phyloP scores from a whole-genome alignment of 129 eudicot genomes.

The Tagetes patula region DNA sequence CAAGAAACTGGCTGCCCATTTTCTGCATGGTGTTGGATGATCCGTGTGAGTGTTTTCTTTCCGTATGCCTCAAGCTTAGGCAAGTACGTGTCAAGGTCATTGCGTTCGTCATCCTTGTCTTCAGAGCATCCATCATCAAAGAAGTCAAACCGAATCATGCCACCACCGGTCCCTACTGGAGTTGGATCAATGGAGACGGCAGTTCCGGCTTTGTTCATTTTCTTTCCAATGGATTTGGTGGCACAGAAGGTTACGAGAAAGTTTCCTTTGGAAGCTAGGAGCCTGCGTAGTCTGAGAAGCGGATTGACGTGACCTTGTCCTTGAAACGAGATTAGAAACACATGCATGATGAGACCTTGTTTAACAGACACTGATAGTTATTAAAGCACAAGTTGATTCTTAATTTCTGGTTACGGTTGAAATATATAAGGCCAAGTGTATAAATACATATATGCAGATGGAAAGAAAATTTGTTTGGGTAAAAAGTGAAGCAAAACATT shows the following conservation, averaged over 20 bases:
- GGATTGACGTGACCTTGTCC: constrained; percentile 45
- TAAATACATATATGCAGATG: too few relatives aligned
- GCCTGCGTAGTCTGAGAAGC: constrained; percentile 34
- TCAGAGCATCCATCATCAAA: constrained; percentile 54
- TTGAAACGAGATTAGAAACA: constrained; percentile 28
- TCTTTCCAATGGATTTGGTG: constrained; percentile 24
- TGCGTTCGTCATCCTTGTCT: constrained; percentile 25
- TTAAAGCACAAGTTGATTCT: not conserved
- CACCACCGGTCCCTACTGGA: constrained; percentile 45
- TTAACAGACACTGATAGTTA: constrained; percentile 11
- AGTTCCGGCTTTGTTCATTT: constrained; percentile 32
- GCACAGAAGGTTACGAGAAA: constrained; percentile 38
- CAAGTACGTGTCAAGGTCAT: constrained; percentile 35
- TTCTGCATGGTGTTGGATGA: constrained; percentile 36
- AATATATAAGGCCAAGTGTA: too few relatives aligned
- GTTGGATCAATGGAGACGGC: constrained; percentile 37
- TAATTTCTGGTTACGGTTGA: not conserved
- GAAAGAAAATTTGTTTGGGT: too few relatives aligned
- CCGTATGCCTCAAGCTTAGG: constrained; percentile 52
- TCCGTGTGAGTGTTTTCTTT: constrained; percentile 26
- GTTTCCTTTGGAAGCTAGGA: constrained; percentile 38
- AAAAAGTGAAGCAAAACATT: too few relatives aligned
- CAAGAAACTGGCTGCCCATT: constrained; percentile 57
- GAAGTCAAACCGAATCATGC: constrained; percentile 69
- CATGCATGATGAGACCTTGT: constrained; percentile 15